A percentile compares a stretch with the other conserved stretches of the same genome.
Conservation (phyloP, 2,329 filamentous ascomycete genomes). For the Penicillium sp. region DNA sequence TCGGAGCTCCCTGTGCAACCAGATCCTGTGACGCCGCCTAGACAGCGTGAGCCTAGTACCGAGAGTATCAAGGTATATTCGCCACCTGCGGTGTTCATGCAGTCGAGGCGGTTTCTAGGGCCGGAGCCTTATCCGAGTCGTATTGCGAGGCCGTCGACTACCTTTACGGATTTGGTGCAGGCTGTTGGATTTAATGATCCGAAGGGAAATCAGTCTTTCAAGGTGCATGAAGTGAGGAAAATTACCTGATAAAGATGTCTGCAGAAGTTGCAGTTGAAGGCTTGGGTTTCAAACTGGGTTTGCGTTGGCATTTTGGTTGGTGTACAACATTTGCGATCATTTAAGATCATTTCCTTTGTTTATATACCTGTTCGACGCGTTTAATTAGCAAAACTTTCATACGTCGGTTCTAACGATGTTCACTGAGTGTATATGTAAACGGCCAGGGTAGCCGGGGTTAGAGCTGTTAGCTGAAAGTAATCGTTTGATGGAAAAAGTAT, state of each 20-base stretch:
- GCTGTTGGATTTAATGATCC: slow-evolving; percentile 30
- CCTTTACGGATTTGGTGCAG: slow-evolving; percentile 41
- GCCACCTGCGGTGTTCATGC: slow-evolving; percentile 37
- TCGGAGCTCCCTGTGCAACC: neutral
- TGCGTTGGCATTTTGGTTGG: neutral
- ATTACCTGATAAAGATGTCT: neutral
- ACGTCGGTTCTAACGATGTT: neutral
- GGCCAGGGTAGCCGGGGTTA: neutral
- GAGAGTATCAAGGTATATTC: slow-evolving; percentile 52
- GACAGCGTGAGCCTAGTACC: slow-evolving; percentile 36
- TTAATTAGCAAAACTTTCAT: neutral
- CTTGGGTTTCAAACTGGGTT: neutral
- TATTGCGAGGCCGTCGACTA: slow-evolving; percentile 33
- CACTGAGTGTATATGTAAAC: neutral
- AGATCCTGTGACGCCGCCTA: slow-evolving; percentile 20
- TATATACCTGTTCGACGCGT: neutral
- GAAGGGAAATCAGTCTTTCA: slow-evolving; percentile 29
- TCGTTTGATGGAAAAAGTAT: neutral
- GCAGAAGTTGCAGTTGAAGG: too few species aligned
- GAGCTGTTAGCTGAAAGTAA: neutral
- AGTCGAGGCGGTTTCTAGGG: slow-evolving; percentile 24
- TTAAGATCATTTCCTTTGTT: neutral
- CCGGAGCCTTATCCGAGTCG: slow-evolving; percentile 27
- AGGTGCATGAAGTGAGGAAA: slow-evolving; percentile 19
- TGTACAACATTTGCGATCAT: neutral